These are phyloP conservation scores for Thermoascus crustaceus DNA, from an alignment of 2,329 filamentous ascomycete genomes.

Conservation along the genomic window DNA sequence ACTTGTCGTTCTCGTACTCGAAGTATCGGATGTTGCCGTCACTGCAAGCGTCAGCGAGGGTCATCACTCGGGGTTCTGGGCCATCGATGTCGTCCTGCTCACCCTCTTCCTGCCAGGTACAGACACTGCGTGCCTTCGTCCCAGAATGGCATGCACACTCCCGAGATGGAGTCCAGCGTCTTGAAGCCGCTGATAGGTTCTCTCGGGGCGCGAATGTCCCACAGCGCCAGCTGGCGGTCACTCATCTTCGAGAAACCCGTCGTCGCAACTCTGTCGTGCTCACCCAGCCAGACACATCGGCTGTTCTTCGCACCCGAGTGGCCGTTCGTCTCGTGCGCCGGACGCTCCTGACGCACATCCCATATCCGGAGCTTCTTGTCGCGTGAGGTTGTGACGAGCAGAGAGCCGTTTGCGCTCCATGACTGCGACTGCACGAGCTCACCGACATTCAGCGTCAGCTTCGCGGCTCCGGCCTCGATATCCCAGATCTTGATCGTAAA, in stretches of 20 bases:
- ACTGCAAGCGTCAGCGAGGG: conserved; percentile 38
- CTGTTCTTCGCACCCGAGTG: conserved; percentile 96
- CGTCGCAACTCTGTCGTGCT: conserved; percentile 90
- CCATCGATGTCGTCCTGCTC: conserved; percentile 38
- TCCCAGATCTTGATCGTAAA: conserved; percentile 96
- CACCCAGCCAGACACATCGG: conserved; percentile 91
- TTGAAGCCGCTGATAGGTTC: conserved; percentile 87
- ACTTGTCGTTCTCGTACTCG: conserved; percentile 97
- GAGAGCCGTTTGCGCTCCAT: conserved; percentile 82
- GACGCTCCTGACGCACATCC: conserved; percentile 89
- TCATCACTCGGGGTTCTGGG: too few relatives aligned
- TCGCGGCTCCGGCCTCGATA: conserved; percentile 65
- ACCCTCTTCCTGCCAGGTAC: conserved; percentile 96
- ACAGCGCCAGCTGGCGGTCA: conserved; percentile 88
- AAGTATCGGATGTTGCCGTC: conserved; percentile 99
- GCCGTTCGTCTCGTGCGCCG: conserved; percentile 74
- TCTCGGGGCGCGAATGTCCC: conserved; percentile 73
- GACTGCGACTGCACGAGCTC: conserved; percentile 94
- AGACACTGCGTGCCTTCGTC: conserved; percentile 92
- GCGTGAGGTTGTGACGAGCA: conserved; percentile 85
- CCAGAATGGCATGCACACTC: conserved; percentile 99
- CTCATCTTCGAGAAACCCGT: conserved; percentile 99
- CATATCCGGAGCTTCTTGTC: conserved; percentile 98
- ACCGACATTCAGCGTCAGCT: conserved; percentile 70
- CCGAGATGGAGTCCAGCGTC: conserved; percentile 88